Evolutionary conservation across 768 basidiomycete species (phyloP), one percentile per base, ranked within the genome.

Genomic region (Tephrocybe sp.): DNA sequence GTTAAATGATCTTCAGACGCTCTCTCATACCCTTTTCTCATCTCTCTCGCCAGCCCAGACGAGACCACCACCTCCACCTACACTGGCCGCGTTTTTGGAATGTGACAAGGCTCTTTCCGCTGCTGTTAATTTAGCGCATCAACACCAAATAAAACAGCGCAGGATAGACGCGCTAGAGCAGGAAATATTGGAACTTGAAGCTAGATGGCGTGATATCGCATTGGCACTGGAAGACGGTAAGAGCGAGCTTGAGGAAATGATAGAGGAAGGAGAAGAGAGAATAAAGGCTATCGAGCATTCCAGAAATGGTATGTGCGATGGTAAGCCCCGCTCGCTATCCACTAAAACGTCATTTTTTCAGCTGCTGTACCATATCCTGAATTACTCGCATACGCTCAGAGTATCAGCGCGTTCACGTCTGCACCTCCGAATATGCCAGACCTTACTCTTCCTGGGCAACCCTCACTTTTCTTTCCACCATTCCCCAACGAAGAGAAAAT

Each of bases 401-500:
- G 85, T 55, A 75, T 93, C 48, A 87, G 88, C 55, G 81, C 87
- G 12, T 93, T 92, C 68, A 91, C 91, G 5, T 91, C 91, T 31
- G 91, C 90, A 9, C 91, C 91, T 7, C 91, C 91, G 9, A 90
- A 89, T 61, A 87, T 91, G 82, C 88, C 88, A 17, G 88, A 89
- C 60, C 76, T 83, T 41, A 73, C 74, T 20, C 68, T 82, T 5
- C 83, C 86, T 0, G 86, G 85, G 8, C 88, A 87, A 58, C 83
- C 83, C 10, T 86, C 86, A 14, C 63, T 89, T 36, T 92, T 93
- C 76, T 91, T 92, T 71, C 90, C 90, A 33, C 92, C 92, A 10
- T 93, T 92, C 66, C 91, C 91, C 0, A 92, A 91, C 62, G 90
- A 92, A 69, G 91, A 92, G 65, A 92, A 90, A 68, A 91, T 93